Conservation (phyloP, 2,329 filamentous ascomycete genomes). For the Neopestalotiopsis clavispora region DNA sequence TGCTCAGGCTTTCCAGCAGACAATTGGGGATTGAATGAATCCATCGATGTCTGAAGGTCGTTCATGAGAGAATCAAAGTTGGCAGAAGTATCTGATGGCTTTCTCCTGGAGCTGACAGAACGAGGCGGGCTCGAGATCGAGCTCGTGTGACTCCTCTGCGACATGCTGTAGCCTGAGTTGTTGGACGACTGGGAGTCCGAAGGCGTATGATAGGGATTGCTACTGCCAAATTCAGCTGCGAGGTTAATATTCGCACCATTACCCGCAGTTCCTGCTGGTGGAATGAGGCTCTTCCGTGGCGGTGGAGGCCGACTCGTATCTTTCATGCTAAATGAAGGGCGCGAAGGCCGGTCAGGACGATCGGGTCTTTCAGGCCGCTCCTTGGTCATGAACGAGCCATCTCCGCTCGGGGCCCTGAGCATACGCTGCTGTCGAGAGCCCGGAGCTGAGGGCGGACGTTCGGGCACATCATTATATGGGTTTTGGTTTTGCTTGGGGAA, state of each 20-base stretch:
- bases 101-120: slow-evolving; percentile 42
- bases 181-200: slow-evolving; percentile 70
- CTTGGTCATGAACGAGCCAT: slow-evolving; percentile 28
- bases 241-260: slow-evolving; percentile 56
- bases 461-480: slow-evolving; percentile 38
- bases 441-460: slow-evolving; percentile 54
- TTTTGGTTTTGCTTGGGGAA: slow-evolving; percentile 49
- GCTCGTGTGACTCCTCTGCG: slow-evolving; percentile 60
- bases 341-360: slow-evolving; percentile 28
- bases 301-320: slow-evolving; percentile 59
- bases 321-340: slow-evolving; percentile 48
- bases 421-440: slow-evolving; percentile 45
- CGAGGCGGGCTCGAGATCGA: slow-evolving; percentile 64
- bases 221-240: slow-evolving; percentile 62
- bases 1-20: slow-evolving; percentile 24
- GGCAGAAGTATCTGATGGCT: slow-evolving; percentile 44
- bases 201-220: slow-evolving; percentile 68
- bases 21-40: slow-evolving; percentile 40
- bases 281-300: slow-evolving; percentile 54
- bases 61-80: slow-evolving; percentile 56
- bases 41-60: slow-evolving; percentile 59
- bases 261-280: slow-evolving; percentile 44
- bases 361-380: slow-evolving; percentile 18
- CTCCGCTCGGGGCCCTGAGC: slow-evolving; percentile 31
- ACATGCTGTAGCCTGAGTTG: slow-evolving; percentile 60